These are phyloP conservation scores for Xylaria sp. DNA, from an alignment of 2,329 filamentous ascomycete species.

Conservation along the genomic window DNA sequence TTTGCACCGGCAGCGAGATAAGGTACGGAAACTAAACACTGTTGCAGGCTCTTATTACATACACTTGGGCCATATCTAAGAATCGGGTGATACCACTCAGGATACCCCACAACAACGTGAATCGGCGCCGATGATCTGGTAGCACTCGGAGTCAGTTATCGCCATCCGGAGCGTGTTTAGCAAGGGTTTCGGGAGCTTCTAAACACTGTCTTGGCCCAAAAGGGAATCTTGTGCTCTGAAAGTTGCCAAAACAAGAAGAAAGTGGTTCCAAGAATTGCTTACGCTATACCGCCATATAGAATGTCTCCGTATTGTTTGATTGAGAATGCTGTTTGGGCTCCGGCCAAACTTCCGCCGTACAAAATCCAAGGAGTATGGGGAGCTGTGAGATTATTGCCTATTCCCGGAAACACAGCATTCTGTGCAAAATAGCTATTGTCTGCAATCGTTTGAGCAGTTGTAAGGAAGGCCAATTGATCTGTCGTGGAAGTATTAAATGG, in stretches of 20 bases:
- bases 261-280: too few species aligned
- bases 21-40: too few species aligned
- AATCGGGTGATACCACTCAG: conserved; percentile 61
- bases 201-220: too few species aligned
- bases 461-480: conserved; percentile 60
- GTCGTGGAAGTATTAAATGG: conserved; percentile 60
- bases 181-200: too few species aligned
- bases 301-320: conserved; percentile 58
- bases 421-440: conserved; percentile 63
- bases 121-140: conserved; percentile 56
- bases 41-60: too few species aligned
- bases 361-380: conserved; percentile 54
- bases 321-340: conserved; percentile 52
- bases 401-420: conserved; percentile 56
- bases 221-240: too few species aligned
- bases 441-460: conserved; percentile 63
- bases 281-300: conserved; percentile 60
- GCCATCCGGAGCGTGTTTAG: too few species aligned
- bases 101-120: conserved; percentile 55
- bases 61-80: conserved; percentile 56
- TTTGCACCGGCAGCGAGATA: too few species aligned
- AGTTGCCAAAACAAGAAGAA: too few species aligned
- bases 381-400: conserved; percentile 55
- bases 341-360: conserved; percentile 48
- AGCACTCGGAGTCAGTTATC: too few species aligned